Conservation (phyloP, 2,329 filamentous ascomycete genomes). For the Colletotrichum orbiculare region DNA sequence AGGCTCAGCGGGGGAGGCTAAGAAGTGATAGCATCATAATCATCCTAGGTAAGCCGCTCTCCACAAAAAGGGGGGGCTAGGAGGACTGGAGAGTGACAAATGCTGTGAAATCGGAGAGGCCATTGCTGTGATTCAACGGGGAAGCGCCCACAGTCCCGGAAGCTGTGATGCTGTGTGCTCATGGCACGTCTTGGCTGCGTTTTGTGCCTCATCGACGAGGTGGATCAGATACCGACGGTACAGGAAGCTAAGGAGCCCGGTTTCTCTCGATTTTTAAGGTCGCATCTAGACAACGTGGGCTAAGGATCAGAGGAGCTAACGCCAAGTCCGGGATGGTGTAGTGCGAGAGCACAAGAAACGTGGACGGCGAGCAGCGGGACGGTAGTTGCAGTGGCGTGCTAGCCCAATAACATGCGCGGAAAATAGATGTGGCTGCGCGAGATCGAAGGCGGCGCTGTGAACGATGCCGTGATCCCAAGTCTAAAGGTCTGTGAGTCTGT, state of each 20-base stretch:
- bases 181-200: conserved; percentile 29
- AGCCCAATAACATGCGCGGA: conserved; percentile 2
- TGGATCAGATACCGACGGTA: conserved; percentile 3
- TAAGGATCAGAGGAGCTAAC: conserved; percentile 1
- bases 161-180: conserved; percentile 22
- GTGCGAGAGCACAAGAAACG: conserved; percentile 10
- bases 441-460: conserved; percentile 7
- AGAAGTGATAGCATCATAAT: conserved; percentile 23
- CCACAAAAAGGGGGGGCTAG: conserved; percentile 11
- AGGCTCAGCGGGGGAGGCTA: background rate
- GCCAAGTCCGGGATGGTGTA: conserved; percentile 3
- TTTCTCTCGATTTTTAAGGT: conserved; percentile 15
- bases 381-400: conserved; percentile 14
- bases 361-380: conserved; percentile 20
- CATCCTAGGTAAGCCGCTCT: conserved; percentile 4
- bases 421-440: conserved; percentile 23
- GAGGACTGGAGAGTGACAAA: conserved; percentile 10
- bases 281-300: conserved; percentile 26
- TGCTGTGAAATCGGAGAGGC: conserved; percentile 17
- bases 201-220: conserved; percentile 17
- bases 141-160: conserved; percentile 20
- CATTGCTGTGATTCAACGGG: conserved; percentile 21
- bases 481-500: conserved; percentile 9
- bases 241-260: conserved; percentile 4
- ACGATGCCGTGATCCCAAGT: conserved; percentile 20